These are phyloP conservation scores for Verticillium nonalfalfae DNA, from an alignment of 2,329 filamentous ascomycete genomes.

Conservation along the genomic window DNA sequence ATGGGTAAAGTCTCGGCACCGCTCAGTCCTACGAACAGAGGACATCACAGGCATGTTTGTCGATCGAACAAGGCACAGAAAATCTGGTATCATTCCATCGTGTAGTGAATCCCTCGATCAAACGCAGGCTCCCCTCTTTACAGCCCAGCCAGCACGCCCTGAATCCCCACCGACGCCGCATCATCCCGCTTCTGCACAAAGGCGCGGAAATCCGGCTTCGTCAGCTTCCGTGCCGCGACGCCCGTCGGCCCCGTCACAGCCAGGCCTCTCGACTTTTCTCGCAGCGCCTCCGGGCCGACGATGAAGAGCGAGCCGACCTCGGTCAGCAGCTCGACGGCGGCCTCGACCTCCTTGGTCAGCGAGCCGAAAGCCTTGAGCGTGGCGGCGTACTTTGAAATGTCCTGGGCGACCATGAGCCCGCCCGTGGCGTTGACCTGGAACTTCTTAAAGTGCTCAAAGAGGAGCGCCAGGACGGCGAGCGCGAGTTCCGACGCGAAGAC, in stretches of 20 bases:
- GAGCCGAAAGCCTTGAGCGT: slow-evolving; percentile 73
- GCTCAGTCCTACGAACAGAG: no score
- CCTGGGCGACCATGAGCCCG: slow-evolving; percentile 91
- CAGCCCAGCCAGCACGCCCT: slow-evolving; percentile 69
- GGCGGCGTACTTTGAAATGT: slow-evolving; percentile 88
- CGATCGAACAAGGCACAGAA: neutral
- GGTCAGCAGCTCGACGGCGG: slow-evolving; percentile 74
- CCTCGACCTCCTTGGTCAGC: slow-evolving; percentile 59
- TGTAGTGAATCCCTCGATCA: neutral
- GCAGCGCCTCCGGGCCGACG: slow-evolving; percentile 72
- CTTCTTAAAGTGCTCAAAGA: slow-evolving; percentile 91
- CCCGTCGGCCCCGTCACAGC: slow-evolving; percentile 29
- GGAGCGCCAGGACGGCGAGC: slow-evolving; percentile 65
- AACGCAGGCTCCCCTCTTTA: neutral
- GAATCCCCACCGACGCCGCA: slow-evolving; percentile 71
- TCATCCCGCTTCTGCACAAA: slow-evolving; percentile 86
- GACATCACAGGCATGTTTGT: no score
- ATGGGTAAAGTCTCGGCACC: neutral
- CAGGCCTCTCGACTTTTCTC: slow-evolving; percentile 61
- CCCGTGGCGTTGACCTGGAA: slow-evolving; percentile 91
- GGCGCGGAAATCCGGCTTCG: slow-evolving; percentile 68
- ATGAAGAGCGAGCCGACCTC: slow-evolving; percentile 97
- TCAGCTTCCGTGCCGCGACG: slow-evolving; percentile 45
- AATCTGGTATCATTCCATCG: slow-evolving; percentile 1
- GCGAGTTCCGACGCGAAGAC: slow-evolving; percentile 81